phyloP scores from a whole-genome alignment of 768 basidiomycete species.

The Tephrocybe rancida region DNA sequence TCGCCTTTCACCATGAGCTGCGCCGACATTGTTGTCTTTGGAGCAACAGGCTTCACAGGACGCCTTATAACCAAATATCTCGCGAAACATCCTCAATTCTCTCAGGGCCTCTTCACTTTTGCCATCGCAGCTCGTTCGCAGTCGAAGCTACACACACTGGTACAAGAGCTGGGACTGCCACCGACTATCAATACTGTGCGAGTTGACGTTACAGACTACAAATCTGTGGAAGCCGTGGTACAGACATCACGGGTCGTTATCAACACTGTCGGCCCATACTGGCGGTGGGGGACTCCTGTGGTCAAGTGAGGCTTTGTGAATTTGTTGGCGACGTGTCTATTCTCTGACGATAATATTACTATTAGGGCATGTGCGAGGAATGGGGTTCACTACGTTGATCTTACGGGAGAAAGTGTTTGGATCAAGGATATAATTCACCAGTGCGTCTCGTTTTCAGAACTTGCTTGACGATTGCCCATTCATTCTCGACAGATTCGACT shows the following conservation, averaged over 20 bases:
- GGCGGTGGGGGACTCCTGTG: conserved; percentile 71
- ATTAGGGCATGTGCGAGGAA: conserved; percentile 69
- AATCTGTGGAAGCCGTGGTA: conserved; percentile 60
- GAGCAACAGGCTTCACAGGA: conserved; percentile 81
- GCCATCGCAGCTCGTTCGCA: conserved; percentile 71
- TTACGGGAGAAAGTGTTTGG: conserved; percentile 76
- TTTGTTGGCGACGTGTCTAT: not conserved
- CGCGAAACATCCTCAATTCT: conserved; percentile 53
- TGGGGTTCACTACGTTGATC: conserved; percentile 85
- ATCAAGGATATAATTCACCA: conserved; percentile 59
- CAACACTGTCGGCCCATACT: conserved; percentile 78
- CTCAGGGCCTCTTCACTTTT: conserved; percentile 57
- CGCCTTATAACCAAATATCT: conserved; percentile 71
- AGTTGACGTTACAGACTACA: conserved; percentile 59
- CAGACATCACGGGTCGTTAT: conserved; percentile 67
- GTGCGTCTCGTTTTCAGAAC: conserved; percentile 35
- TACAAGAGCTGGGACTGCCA: conserved; percentile 46
- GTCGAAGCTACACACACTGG: conserved; percentile 57
- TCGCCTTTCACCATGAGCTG: conserved; percentile 25
- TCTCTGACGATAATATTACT: not conserved
- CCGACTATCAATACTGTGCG: conserved; percentile 46
- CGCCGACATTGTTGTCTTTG: conserved; percentile 65
- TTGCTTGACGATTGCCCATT: not conserved
- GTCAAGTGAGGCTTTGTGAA: conserved; percentile 48
- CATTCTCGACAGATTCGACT: conserved; percentile 57